Evolutionary conservation across 2,329 filamentous ascomycete genomes (phyloP), one percentile per base, ranked within the genome.

Genomic region (Capronia epimyces): DNA sequence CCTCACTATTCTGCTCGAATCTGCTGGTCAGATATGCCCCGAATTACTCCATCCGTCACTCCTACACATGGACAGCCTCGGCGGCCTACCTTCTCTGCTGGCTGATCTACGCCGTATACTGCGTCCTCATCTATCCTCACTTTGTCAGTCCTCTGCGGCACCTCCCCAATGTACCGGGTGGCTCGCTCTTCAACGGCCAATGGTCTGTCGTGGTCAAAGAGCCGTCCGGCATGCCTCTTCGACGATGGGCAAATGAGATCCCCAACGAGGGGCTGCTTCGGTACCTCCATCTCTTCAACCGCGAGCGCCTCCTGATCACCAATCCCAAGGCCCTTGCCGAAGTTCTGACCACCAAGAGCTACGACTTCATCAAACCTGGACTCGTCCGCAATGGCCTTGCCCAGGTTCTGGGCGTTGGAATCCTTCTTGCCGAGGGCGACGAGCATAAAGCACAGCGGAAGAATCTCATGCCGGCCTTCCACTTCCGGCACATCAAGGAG

Each of bases 401-500:
- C 3, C 66, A 64, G 18, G 48, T 73, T 5, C 59, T 71, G 1
- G 73, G 73, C 1, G 60, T 70, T 43, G 72, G 73, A 0, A 27
- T 75, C 9, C 69, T 96, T 31, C 72, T 96, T 9, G 86, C 88
- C 1, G 90, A 96, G 68, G 90, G 90, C n/a, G 87, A 94, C 10
- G 87, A 90, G 62, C 91, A 96, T 67, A 93, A 86, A 71, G 58
- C 56, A 18, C 86, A 89, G 70, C 79, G 90, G 41, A 89, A 86
- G 65, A 82, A 84, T 51, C 78, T 95, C 15, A 81, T 84, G 71
- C 89, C 89, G 0, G 87, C 88, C 1, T 95, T 95, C 66, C 77
- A 82, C n/a, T 94, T 88, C 64, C 80, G 89, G 18, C 87, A 94
- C 62, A 75, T 95, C 65, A 94, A 93, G 65, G 79, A 91, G 52